Percentiles rank a stretch among this genome's conserved stretches.
These are phyloP conservation scores for Aspergillus fijiensis DNA, from an alignment of 2,329 filamentous ascomycete genomes.

Conservation along the genomic window DNA sequence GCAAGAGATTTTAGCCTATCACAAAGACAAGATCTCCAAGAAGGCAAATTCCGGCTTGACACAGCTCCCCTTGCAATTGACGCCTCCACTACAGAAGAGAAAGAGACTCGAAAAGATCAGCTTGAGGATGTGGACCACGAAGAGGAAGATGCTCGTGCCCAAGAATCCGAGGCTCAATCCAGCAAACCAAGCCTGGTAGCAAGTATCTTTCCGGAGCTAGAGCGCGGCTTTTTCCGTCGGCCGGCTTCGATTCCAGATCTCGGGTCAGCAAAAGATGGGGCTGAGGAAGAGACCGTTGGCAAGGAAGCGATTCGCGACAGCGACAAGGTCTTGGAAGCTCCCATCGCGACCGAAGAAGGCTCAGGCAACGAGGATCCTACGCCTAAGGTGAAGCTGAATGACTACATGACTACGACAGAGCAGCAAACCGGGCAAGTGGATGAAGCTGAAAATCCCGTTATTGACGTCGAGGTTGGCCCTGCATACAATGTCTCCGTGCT, in stretches of 20 bases:
- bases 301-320: conserved; percentile 44
- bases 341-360: conserved; percentile 32
- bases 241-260: conserved; percentile 22
- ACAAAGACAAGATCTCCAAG: conserved; percentile 15
- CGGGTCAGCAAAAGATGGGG: conserved; percentile 38
- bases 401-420: conserved; percentile 11
- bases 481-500: conserved; percentile 19
- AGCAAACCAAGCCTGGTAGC: conserved; percentile 31
- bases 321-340: conserved; percentile 47
- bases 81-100: background rate
- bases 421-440: conserved; percentile 7
- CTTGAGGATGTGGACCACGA: conserved; percentile 11
- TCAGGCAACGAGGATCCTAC: conserved; percentile 48
- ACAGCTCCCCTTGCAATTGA: background rate
- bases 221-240: conserved; percentile 34
- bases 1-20: conserved; percentile 28
- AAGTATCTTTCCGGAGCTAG: conserved; percentile 37
- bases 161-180: conserved; percentile 15
- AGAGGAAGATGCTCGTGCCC: background rate
- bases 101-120: background rate
- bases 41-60: background rate
- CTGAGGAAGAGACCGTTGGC: conserved; percentile 40
- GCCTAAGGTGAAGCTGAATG: conserved; percentile 9
- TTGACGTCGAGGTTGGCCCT: conserved; percentile 17
- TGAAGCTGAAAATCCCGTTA: conserved; percentile 9